Evolutionary conservation across 2,329 filamentous ascomycete species (phyloP).

Genomic region (Lachnellula subtilissima): DNA sequence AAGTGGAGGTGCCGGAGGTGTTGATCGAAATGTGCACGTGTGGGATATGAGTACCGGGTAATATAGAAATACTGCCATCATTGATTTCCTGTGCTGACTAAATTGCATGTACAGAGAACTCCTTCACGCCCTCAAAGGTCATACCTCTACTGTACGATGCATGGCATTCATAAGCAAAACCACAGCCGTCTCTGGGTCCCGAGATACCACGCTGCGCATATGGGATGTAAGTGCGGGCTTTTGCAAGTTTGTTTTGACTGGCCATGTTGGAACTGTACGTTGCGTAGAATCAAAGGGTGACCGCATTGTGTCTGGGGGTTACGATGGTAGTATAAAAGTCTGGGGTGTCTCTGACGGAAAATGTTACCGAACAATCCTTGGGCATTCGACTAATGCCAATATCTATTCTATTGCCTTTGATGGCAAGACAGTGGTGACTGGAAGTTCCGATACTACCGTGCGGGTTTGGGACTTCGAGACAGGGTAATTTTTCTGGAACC

Average conservation of each 20-base stretch:
- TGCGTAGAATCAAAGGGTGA: conserved; percentile 96
- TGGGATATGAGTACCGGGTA: conserved; percentile 95
- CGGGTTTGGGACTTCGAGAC: conserved; percentile 91
- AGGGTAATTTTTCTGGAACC: conserved; percentile 63
- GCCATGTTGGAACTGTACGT: conserved; percentile 90
- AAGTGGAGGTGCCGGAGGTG: conserved; percentile 93
- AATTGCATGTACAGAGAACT: conserved; percentile 50
- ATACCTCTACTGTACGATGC: conserved; percentile 94
- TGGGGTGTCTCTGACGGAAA: conserved; percentile 97
- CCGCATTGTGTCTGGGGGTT: conserved; percentile 92
- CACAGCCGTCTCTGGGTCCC: conserved; percentile 92
- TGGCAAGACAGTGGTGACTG: conserved; percentile 86
- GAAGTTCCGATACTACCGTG: conserved; percentile 93
- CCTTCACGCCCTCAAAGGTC: conserved; percentile 79
- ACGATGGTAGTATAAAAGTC: conserved; percentile 93
- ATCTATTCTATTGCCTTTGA: conserved; percentile 99
- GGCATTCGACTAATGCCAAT: conserved; percentile 97
- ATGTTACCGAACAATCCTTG: conserved; percentile 82
- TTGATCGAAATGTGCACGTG: conserved; percentile 91
- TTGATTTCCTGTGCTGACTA: conserved; percentile 25
- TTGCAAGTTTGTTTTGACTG: conserved; percentile 89
- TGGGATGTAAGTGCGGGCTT: conserved; percentile 89
- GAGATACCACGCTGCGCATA: conserved; percentile 89
- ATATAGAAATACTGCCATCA: conserved; percentile 23
- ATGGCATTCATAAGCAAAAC: conserved; percentile 94